Evolutionary conservation across 139 green algal genomes (phyloP).

Genomic region (Diplosphaera chodatii): DNA sequence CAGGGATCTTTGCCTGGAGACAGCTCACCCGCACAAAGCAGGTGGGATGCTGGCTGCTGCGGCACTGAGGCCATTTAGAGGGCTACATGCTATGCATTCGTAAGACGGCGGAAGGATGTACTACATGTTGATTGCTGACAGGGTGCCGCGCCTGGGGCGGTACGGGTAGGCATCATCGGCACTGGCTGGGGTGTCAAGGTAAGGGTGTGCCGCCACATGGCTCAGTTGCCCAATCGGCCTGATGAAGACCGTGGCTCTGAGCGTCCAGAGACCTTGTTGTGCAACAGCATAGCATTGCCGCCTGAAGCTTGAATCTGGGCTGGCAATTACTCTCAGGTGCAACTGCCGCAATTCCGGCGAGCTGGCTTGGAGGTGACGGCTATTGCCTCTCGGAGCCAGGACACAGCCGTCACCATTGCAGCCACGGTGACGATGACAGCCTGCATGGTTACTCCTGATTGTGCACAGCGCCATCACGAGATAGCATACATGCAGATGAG

Average conservation of each 20-base stretch:
- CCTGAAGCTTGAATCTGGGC: neutral
- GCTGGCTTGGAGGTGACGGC: constrained; percentile 7
- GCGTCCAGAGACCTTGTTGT: neutral
- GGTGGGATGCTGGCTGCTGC: neutral
- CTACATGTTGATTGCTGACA: neutral
- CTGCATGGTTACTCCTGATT: too few species aligned
- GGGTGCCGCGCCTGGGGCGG: neutral
- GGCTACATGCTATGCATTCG: neutral
- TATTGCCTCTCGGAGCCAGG: constrained; percentile 4
- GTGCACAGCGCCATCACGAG: too few species aligned
- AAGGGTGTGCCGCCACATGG: neutral
- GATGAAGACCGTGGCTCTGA: too few species aligned
- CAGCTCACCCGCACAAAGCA: neutral
- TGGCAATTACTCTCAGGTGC: neutral
- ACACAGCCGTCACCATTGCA: constrained; percentile 2
- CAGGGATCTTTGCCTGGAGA: neutral
- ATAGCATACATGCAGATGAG: neutral
- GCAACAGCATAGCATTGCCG: neutral
- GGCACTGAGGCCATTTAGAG: neutral
- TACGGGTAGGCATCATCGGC: constrained; percentile 5
- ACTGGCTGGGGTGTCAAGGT: constrained; percentile 13
- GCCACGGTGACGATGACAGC: neutral
- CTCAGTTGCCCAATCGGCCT: too few species aligned
- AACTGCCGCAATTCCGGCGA: constrained; percentile 11
- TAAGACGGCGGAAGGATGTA: too few species aligned